These are phyloP conservation scores for Fusarium equiseti DNA, from an alignment of 2,329 filamentous ascomycete genomes.

Conservation along the genomic window DNA sequence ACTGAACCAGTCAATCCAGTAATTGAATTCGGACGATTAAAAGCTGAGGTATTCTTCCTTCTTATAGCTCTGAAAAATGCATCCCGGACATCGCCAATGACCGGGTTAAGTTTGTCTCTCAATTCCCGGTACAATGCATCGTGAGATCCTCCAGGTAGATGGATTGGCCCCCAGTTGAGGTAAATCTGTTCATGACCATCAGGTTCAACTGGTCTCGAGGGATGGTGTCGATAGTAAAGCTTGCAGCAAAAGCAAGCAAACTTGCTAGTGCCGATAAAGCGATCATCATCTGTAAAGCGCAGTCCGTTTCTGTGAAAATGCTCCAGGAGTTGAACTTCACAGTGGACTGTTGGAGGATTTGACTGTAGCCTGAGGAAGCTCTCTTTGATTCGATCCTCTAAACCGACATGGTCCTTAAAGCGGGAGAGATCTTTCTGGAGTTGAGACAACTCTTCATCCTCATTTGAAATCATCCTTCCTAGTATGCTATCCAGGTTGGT, in stretches of 20 bases:
- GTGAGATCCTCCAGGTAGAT: background rate
- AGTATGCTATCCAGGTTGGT: constrained; percentile 1
- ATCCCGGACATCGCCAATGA: constrained; percentile 1
- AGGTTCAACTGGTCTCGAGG: background rate
- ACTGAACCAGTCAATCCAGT: background rate
- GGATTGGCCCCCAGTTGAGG: constrained; percentile 2
- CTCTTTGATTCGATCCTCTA: background rate
- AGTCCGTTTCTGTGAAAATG: constrained; percentile 3
- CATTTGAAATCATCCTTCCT: background rate
- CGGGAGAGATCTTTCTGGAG: background rate
- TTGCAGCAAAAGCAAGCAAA: background rate
- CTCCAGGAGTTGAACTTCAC: background rate
- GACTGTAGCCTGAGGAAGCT: background rate
- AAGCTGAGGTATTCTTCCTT: background rate
- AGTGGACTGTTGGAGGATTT: background rate
- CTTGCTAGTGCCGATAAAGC: constrained; percentile 7
- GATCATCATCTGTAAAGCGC: background rate
- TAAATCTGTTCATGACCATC: background rate
- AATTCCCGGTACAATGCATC: background rate
- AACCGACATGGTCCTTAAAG: background rate
- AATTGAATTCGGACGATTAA: background rate
- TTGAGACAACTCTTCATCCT: background rate
- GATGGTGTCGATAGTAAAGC: background rate
- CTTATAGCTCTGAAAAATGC: background rate
- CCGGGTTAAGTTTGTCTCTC: background rate